Percentiles rank a stretch among this genome's conserved stretches.
phyloP scores from a whole-genome alignment of 2,329 filamentous ascomycete genomes.

The Pestalotiopsis sp. region DNA sequence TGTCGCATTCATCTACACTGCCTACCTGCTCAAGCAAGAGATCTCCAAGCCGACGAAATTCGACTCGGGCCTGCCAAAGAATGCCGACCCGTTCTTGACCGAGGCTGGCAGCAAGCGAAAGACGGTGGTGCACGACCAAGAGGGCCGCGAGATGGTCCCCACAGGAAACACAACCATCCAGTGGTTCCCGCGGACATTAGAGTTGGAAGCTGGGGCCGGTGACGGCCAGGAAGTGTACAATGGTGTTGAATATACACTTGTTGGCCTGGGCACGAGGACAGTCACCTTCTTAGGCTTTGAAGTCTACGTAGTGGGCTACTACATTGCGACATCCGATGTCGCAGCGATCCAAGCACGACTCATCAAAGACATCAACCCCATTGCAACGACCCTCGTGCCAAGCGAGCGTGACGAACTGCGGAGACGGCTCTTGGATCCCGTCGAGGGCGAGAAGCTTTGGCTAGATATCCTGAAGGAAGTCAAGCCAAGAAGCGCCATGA shows the following conservation, averaged over 20 bases:
- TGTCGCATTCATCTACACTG: conserved; percentile 53
- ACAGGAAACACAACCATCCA: conserved; percentile 83
- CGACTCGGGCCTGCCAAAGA: conserved; percentile 47
- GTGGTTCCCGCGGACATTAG: conserved; percentile 74
- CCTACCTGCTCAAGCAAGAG: conserved; percentile 33
- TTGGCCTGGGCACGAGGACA: conserved; percentile 85
- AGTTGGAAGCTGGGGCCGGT: conserved; percentile 47
- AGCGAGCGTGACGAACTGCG: conserved; percentile 78
- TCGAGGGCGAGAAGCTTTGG: conserved; percentile 75
- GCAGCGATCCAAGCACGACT: conserved; percentile 77
- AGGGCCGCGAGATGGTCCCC: conserved; percentile 74
- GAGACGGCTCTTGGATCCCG: conserved; percentile 68
- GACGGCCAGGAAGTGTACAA: conserved; percentile 33
- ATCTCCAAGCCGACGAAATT: conserved; percentile 50
- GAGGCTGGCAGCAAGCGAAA: conserved; percentile 56
- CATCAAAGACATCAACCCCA: conserved; percentile 73
- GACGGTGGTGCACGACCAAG: conserved; percentile 66
- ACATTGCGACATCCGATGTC: conserved; percentile 84
- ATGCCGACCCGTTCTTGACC: conserved; percentile 43
- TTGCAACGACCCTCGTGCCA: conserved; percentile 81
- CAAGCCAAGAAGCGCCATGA: conserved; percentile 74
- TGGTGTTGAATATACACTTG: conserved; percentile 76
- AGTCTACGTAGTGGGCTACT: conserved; percentile 93
- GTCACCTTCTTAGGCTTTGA: conserved; percentile 90
- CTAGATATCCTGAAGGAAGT: conserved; percentile 66